These are phyloP conservation scores for Aulographum hederae DNA, from an alignment of 2,329 filamentous ascomycete genomes.

Conservation along the genomic window DNA sequence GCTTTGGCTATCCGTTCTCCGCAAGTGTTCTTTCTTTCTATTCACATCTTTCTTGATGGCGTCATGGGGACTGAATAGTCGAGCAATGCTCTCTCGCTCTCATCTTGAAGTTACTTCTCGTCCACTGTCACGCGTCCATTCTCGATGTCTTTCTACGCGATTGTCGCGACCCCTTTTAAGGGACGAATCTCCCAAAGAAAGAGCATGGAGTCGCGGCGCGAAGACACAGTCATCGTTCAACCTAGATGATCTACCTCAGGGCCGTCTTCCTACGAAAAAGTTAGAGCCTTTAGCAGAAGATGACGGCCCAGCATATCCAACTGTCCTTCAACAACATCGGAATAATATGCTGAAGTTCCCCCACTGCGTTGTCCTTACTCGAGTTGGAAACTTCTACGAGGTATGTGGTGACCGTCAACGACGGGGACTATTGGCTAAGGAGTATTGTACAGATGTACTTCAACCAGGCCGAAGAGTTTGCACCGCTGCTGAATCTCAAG, in stretches of 20 bases:
- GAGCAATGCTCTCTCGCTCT: too few relatives aligned
- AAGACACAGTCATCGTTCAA: constrained; percentile 4
- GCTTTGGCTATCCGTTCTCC: too few relatives aligned
- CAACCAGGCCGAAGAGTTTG: constrained; percentile 80
- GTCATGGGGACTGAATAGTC: too few relatives aligned
- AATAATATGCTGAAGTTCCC: constrained; percentile 82
- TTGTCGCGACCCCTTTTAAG: too few relatives aligned
- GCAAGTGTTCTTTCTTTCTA: too few relatives aligned
- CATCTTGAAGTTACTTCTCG: too few relatives aligned
- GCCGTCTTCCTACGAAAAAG: constrained; percentile 26
- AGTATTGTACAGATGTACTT: constrained; percentile 52
- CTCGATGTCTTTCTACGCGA: too few relatives aligned
- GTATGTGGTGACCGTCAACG: constrained; percentile 13
- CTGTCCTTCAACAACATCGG: constrained; percentile 71
- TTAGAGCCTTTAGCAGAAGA: constrained; percentile 23
- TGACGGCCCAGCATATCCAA: constrained; percentile 49
- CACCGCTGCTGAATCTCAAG: constrained; percentile 73
- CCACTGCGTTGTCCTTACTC: constrained; percentile 78
- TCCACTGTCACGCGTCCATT: too few relatives aligned
- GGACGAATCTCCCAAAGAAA: too few relatives aligned
- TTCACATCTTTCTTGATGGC: too few relatives aligned
- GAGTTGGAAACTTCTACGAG: constrained; percentile 93
- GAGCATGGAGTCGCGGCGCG: background rate
- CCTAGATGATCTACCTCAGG: constrained; percentile 35
- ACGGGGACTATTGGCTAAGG: background rate